Evolutionary conservation across 495 filamentous ascomycete species (phyloP), one percentile per base, ranked within the genome.

Genomic region (Penicillium parvum): DNA sequence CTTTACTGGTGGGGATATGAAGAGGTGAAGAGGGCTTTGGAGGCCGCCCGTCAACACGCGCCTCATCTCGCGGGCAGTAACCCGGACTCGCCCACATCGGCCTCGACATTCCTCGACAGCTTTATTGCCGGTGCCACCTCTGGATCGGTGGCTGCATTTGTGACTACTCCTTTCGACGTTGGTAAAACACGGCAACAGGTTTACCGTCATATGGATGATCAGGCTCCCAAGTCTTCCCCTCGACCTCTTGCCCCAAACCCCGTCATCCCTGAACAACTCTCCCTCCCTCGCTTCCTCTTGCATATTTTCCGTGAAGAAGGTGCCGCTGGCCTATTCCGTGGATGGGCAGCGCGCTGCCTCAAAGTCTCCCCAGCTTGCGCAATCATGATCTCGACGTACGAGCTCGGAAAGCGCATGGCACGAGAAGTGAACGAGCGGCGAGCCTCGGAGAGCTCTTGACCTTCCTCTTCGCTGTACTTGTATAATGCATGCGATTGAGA

Each of bases 351-450:
- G 1, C 73, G 92, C 25, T 95, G 88, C 49, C 67, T 98, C 32
- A 97, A 97, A 55, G 90, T 97, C 5, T 90, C 92, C 8, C 92
- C 92, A 1, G 89, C 90, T 10, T 97, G 92, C 65, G 92, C 94
- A n/a, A 96, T 98, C 55, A 98, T 98, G 92, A 98, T 98, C 49
- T 95, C 88, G 43, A 94, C 81, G 42, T 98, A 97, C 54, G 92
- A 98, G 65, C 75, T 97, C 16, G 90, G 94, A 8, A 98, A 98
- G 77, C 84, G 83, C 60, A 84, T 84, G 63, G 91, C 92, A 5
- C 69, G 78, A 43, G 77, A 78, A 15, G 81, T 87, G 40, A 96
- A 98, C 53, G 84, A 91, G 57, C 71, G 77, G 32, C 63, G 61
- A 10, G 57, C 60, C n/a, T 43, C 56, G 6, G 57, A 61, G n/a